Evolutionary conservation across 768 basidiomycete genomes (phyloP).

Genomic region (Amanita thiersii): DNA sequence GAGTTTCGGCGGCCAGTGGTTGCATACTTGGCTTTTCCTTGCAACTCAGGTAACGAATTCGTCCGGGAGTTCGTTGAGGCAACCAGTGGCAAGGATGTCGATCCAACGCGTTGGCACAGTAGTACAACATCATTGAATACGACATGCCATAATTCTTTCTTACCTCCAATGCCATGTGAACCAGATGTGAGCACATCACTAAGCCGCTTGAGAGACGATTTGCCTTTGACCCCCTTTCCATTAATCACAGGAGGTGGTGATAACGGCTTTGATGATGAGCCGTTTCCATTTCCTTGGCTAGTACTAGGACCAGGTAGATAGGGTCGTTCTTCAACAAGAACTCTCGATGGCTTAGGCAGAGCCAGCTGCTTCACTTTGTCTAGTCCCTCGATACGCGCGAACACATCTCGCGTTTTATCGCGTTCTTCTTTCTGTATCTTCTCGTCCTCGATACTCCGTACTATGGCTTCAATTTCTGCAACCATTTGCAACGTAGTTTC

Average conservation of each 20-base stretch:
- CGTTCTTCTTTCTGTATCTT: constrained; percentile 96
- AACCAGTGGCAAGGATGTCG: constrained; percentile 75
- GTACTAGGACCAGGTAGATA: constrained; percentile 27
- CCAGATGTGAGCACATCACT: constrained; percentile 70
- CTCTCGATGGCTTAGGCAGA: constrained; percentile 79
- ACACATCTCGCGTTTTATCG: constrained; percentile 89
- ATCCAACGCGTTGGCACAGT: constrained; percentile 84
- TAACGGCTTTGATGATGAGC: constrained; percentile 25
- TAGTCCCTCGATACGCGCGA: constrained; percentile 93
- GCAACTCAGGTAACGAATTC: constrained; percentile 75
- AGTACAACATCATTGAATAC: constrained; percentile 94
- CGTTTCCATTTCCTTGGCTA: constrained; percentile 1
- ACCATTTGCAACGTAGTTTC: constrained; percentile 96
- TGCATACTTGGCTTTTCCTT: constrained; percentile 79
- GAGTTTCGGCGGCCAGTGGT: constrained; percentile 70
- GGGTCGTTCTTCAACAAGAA: constrained; percentile 77
- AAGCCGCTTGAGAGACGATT: constrained; percentile 81
- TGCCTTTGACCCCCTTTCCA: constrained; percentile 65
- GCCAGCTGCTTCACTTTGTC: constrained; percentile 92
- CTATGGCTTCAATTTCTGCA: constrained; percentile 93
- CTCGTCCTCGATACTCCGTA: constrained; percentile 95
- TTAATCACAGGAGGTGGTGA: constrained; percentile 33
- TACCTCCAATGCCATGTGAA: constrained; percentile 48
- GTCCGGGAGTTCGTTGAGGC: constrained; percentile 59
- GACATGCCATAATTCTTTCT: constrained; percentile 91